phyloP scores from a whole-genome alignment of 1,139 yeast genomes.

The Wickerhamomyces sp. region DNA sequence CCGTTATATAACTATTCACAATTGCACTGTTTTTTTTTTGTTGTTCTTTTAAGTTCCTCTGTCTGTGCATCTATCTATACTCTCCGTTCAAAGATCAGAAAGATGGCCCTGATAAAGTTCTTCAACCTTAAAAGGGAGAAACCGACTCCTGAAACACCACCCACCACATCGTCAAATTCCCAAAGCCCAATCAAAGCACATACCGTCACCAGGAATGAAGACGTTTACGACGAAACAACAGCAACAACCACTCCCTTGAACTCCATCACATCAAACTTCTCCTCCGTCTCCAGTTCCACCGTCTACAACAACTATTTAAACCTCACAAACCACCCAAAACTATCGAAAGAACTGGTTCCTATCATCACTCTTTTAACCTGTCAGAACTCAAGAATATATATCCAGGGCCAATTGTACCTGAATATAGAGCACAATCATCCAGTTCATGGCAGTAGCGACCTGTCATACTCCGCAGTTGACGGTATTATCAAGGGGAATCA shows the following conservation, averaged over 20 bases:
- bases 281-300: constrained; percentile 3
- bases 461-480: constrained; percentile 10
- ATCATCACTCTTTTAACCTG: constrained; percentile 47
- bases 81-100: neutral
- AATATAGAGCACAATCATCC: constrained; percentile 11
- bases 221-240: neutral
- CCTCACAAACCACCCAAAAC: constrained; percentile 1
- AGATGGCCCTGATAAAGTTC: constrained; percentile 14
- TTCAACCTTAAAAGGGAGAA: constrained; percentile 13
- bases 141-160: neutral
- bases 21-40: no score
- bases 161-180: neutral
- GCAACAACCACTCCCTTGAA: neutral
- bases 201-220: neutral
- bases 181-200: neutral
- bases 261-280: constrained; percentile 1
- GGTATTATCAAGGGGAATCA: constrained; percentile 14
- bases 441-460: constrained; percentile 1
- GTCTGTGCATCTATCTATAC: no score
- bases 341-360: constrained; percentile 42
- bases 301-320: constrained; percentile 7
- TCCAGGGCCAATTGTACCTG: constrained; percentile 7
- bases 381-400: constrained; percentile 45
- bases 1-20: no score
- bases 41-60: no score